These are phyloP conservation scores for Diplodia seriata DNA, from an alignment of 2,329 filamentous ascomycete genomes.

Conservation along the genomic window DNA sequence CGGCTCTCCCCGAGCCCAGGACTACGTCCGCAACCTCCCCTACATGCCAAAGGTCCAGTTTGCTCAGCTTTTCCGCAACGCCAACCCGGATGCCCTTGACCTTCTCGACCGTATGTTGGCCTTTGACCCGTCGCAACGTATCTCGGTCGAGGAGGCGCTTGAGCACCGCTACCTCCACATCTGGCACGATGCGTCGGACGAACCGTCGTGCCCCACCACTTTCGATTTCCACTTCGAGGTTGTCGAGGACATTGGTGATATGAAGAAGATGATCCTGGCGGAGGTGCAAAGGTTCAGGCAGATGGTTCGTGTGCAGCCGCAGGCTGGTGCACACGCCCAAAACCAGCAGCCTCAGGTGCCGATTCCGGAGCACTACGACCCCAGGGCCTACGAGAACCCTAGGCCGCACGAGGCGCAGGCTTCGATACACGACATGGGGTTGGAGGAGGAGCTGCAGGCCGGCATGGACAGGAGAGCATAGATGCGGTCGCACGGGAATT, in stretches of 20 bases:
- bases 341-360: conserved; percentile 62
- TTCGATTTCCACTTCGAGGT: conserved; percentile 99
- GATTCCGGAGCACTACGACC: conserved; percentile 67
- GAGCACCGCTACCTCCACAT: conserved; percentile 97
- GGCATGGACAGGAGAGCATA: conserved; percentile 33
- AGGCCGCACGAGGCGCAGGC: conserved; percentile 62
- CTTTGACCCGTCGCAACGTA: conserved; percentile 92
- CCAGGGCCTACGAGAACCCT: conserved; percentile 66
- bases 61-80: conserved; percentile 85
- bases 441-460: conserved; percentile 33
- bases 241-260: conserved; percentile 91
- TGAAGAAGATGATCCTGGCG: conserved; percentile 97
- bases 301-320: conserved; percentile 55
- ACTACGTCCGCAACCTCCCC: conserved; percentile 96
- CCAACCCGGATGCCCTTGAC: conserved; percentile 94
- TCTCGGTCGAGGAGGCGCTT: conserved; percentile 91
- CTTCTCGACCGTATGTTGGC: conserved; percentile 96
- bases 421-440: conserved; percentile 22
- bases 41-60: conserved; percentile 95
- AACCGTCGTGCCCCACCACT: conserved; percentile 88
- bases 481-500: conserved; percentile 20
- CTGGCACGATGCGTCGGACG: conserved; percentile 97
- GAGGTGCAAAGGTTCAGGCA: conserved; percentile 88
- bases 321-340: conserved; percentile 39
- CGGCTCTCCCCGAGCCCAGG: conserved; percentile 92